Evolutionary conservation across 179 eudicot genomes (phyloP), one percentile per base, ranked within the genome.

Genomic region (Carnegiea gigantea): DNA sequence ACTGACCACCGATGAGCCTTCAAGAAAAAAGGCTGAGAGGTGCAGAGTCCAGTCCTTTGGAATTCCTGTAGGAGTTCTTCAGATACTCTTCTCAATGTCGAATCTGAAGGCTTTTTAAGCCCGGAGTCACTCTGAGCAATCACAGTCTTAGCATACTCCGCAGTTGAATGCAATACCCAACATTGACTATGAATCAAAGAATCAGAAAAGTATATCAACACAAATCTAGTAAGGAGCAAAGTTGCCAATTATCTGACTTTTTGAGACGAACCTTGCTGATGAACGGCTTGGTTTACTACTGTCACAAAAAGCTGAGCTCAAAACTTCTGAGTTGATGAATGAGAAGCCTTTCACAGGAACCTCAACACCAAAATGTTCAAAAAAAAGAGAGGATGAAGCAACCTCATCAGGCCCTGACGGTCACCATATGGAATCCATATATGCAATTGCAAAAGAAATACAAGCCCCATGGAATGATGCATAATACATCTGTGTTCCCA

Each of bases 1-100:
- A 88, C 97, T 84, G 74, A 96, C 99, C 99, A 96, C 70, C 99
- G 89, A 90, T 96, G 99, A 82, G 99, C 98, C 89, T 88, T 93
- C 89, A 77, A 88, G 88, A 96, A 96, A 80, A 82, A 86, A 20
- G 99, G 97, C 81, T 84, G 89, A 73, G 95, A 83, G 60, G 89
- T 90, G 85, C 85, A 80, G 23, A 92, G 88, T 70, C 91, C 94
- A 2, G 90, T 94, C 75, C 81, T 86, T 79, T 79, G 91, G 81
- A 96, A 91, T 89, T 93, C 97, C 84, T 86, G 89, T 77, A 92
- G 85, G 65, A 96, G 88, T 40, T 93, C 98, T 54, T 93, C 90
- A 76, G 98, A 91, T 12, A 94, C 90, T 83, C 86, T 86, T 68
- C 87, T 76, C 82, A 96, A 86, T 64, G 88, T 83, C 78, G 70